A percentile compares a stretch with the other conserved stretches of the same genome.
Evolutionary conservation across 2,329 filamentous ascomycete genomes (phyloP).

Genomic region (Knufia fluminis): DNA sequence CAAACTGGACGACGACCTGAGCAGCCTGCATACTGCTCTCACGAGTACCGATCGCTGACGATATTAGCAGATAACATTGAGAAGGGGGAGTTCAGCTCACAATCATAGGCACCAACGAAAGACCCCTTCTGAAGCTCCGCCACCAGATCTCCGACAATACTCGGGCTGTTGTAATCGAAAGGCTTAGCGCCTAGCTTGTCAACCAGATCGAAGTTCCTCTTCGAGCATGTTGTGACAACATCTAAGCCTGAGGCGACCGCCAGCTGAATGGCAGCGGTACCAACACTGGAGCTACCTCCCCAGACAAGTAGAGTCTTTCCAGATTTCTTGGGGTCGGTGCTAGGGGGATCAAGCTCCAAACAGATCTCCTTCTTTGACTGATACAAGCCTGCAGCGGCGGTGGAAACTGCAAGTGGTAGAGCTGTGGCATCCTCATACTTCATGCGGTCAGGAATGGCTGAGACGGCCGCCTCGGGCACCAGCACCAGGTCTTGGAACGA

Average conservation of each 20-base stretch:
- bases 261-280: conserved; percentile 37
- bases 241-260: conserved; percentile 32
- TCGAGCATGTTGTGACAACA: conserved; percentile 32
- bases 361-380: conserved; percentile 20
- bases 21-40: conserved; percentile 14
- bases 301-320: conserved; percentile 38
- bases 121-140: conserved; percentile 12
- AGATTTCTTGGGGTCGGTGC: neutral
- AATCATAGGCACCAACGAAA: conserved; percentile 14
- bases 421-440: conserved; percentile 26
- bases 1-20: conserved; percentile 17
- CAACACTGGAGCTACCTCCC: conserved; percentile 44
- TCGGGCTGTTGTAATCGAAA: conserved; percentile 35
- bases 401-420: conserved; percentile 28
- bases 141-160: conserved; percentile 17
- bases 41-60: conserved; percentile 12
- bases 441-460: conserved; percentile 24
- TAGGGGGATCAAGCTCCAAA: conserved; percentile 17
- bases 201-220: conserved; percentile 37
- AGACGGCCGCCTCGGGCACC: conserved; percentile 18
- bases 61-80: neutral
- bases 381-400: conserved; percentile 26
- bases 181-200: conserved; percentile 35
- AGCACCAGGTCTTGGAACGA: conserved; percentile 28
- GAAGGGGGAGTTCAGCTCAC: conserved; percentile 5